These are phyloP conservation scores for Boletus rufocinnamomeus DNA, from an alignment of 768 basidiomycete genomes.

Conservation along the genomic window DNA sequence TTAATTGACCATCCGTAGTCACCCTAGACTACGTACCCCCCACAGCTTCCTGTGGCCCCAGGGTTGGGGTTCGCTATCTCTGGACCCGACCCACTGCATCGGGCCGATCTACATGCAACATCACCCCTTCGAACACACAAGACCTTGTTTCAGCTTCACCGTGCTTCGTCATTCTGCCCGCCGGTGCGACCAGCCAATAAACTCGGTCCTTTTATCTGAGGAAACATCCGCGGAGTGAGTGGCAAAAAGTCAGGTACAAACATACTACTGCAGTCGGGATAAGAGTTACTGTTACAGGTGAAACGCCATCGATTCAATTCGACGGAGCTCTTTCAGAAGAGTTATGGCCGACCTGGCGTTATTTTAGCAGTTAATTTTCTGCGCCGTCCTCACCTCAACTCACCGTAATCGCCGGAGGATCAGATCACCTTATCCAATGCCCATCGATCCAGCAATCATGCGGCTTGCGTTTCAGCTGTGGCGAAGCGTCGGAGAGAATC, in stretches of 20 bases:
- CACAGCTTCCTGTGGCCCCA: not conserved
- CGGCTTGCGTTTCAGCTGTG: not conserved
- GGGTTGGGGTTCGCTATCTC: not conserved
- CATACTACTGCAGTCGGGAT: not conserved
- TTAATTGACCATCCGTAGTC: not conserved
- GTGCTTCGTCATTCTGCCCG: constrained; percentile 14
- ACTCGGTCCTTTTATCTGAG: not conserved
- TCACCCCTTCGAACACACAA: not conserved
- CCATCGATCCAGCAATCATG: not conserved
- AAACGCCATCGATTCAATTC: not conserved
- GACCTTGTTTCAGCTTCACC: not conserved
- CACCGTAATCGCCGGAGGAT: not conserved
- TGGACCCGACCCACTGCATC: not conserved
- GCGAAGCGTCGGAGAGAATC: not conserved
- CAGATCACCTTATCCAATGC: too few species aligned
- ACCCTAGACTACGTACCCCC: not conserved
- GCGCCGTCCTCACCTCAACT: not conserved
- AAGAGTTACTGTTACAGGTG: not conserved
- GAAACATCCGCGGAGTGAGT: not conserved
- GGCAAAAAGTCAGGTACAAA: not conserved
- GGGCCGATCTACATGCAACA: not conserved
- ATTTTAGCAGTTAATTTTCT: not conserved
- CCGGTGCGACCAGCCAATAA: not conserved
- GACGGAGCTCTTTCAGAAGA: not conserved
- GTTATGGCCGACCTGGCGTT: not conserved